Base-by-base conservation (phyloP, 805 yeast species). In the Metschnikowia peoriensis region DNA sequence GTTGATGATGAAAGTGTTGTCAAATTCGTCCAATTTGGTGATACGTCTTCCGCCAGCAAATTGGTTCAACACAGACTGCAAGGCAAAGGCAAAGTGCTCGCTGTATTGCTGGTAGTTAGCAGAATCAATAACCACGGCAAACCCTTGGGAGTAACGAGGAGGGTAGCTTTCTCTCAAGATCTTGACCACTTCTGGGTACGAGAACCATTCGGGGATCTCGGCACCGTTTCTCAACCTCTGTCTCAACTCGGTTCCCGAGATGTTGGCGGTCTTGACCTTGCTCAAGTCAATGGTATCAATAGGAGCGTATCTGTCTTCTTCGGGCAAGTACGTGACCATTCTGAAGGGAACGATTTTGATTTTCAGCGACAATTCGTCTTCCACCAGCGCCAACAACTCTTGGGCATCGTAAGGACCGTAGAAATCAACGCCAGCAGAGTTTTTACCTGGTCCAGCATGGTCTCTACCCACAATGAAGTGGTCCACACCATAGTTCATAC, bases 351-450 rank as follows among this genome's bases (percentile, higher is more conserved):
- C 97, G 59, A 92, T 93, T 67, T 86, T 88, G 65, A 92, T 92
- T 46, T 65, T 65, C 4, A 59, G 47, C 39, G 83, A 89, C 57
- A 92, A 80, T 73, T 92, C 97, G 57, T 79, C 81, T 57, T 83
- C 80, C 72, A 82, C 84, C 60, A 83, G 73, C 55, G 85, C 90
- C 57, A 92, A 96, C 51, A 93, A 77, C 37, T 83, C 91, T 76
- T 93, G 97, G 32, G 97, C 97, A 68, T 92, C 98, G 68, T 92
- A 93, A 12, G 98, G 97, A 17, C 97, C 98, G 68, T 92, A 92
- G 76, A 92, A 91, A 58, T 93, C 97, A 49, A 82, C 91, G 57
- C 97, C 97, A 66, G 86, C 78, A 53, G 97, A 89, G 81, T 80
- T 80, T 47, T 77, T 74, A 57, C 97, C 98, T 17, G 98, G 97